Percentiles rank a stretch among this genome's conserved stretches.
Evolutionary conservation across 495 filamentous ascomycete species (phyloP).

Genomic region (Xylaria castorea): DNA sequence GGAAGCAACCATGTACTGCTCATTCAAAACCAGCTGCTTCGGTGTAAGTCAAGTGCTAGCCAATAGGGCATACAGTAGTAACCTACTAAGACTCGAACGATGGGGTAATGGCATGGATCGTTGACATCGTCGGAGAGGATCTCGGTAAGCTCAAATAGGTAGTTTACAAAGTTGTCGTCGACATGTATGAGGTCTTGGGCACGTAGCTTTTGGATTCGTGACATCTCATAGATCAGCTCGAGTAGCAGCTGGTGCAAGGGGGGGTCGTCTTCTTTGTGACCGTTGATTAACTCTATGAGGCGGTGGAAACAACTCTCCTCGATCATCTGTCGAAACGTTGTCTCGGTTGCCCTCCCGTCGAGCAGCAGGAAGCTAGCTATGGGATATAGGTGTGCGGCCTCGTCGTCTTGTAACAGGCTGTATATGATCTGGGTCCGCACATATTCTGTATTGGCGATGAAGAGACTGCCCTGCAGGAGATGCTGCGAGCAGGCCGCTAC

Average conservation of each 20-base stretch:
- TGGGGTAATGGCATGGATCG: slow-evolving; percentile 95
- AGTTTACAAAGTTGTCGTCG: slow-evolving; percentile 83
- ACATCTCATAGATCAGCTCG: slow-evolving; percentile 97
- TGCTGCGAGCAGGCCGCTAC: slow-evolving; percentile 83
- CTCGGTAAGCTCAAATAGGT: slow-evolving; percentile 90
- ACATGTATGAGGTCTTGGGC: slow-evolving; percentile 78
- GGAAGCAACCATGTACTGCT: slow-evolving; percentile 92
- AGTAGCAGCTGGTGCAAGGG: slow-evolving; percentile 81
- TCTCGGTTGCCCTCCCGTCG: slow-evolving; percentile 81
- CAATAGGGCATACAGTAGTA: slow-evolving; percentile 13
- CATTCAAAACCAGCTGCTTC: slow-evolving; percentile 87
- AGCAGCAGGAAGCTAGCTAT: slow-evolving; percentile 88
- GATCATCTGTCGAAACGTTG: slow-evolving; percentile 85
- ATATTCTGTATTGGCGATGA: slow-evolving; percentile 77
- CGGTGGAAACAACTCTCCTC: slow-evolving; percentile 82
- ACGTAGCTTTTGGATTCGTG: slow-evolving; percentile 82
- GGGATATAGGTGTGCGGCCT: slow-evolving; percentile 74
- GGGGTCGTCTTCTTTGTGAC: slow-evolving; percentile 64
- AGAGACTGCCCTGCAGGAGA: slow-evolving; percentile 78
- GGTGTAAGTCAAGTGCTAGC: slow-evolving; percentile 27
- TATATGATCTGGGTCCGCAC: slow-evolving; percentile 93
- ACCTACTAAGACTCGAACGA: slow-evolving; percentile 88
- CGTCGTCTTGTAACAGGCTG: slow-evolving; percentile 90
- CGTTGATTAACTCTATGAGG: slow-evolving; percentile 80
- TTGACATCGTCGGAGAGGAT: slow-evolving; percentile 84